Conservation (phyloP, 2,329 filamentous ascomycete genomes). For the Sarocladium oryzae region DNA sequence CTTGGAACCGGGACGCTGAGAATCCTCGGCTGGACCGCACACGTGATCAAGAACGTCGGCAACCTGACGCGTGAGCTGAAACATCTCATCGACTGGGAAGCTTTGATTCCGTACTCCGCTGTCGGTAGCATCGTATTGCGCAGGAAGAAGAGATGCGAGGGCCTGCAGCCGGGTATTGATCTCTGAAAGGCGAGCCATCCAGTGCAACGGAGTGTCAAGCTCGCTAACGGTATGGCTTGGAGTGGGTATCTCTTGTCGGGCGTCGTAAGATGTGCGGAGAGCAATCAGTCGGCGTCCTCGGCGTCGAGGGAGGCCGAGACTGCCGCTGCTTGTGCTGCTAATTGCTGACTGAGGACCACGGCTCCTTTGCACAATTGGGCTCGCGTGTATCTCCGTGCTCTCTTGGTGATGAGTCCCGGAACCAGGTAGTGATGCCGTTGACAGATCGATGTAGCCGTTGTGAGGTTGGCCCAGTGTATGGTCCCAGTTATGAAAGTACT, state of each 20-base stretch:
- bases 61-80: constrained; percentile 31
- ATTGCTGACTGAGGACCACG: background rate
- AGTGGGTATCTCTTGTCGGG: background rate
- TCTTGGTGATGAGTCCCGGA: background rate
- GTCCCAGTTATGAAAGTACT: constrained; percentile 1
- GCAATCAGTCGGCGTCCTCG: constrained; percentile 25
- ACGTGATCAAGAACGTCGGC: constrained; percentile 28
- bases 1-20: background rate
- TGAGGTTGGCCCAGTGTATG: background rate
- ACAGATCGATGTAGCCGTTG: background rate
- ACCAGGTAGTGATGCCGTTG: background rate
- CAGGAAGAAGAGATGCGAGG: constrained; percentile 27
- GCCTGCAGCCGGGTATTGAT: constrained; percentile 31
- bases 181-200: constrained; percentile 33
- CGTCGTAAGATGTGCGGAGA: constrained; percentile 11
- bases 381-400: too few species aligned
- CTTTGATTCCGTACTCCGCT: constrained; percentile 15
- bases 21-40: constrained; percentile 10
- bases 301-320: background rate
- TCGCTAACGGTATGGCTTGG: background rate
- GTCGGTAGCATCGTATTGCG: constrained; percentile 16
- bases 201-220: constrained; percentile 18
- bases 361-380: background rate
- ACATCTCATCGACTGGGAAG: constrained; percentile 36
- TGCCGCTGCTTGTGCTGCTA: background rate